These are phyloP conservation scores for Pseudopithomyces maydicus DNA, from an alignment of 2,329 filamentous ascomycete species.

Conservation along the genomic window DNA sequence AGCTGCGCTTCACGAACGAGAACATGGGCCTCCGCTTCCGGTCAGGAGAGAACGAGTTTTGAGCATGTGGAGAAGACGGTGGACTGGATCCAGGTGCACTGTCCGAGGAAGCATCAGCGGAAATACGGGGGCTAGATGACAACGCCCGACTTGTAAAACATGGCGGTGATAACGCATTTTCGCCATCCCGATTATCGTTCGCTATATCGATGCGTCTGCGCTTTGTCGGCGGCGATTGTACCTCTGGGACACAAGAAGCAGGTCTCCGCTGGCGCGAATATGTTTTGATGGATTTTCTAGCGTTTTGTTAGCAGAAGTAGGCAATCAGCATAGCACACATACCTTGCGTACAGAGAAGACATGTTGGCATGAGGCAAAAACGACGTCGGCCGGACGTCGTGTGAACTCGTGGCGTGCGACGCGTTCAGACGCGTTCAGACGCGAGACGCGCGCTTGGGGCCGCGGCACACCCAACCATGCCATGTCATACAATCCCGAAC, in stretches of 20 bases:
- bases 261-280: constrained; percentile 44
- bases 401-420: constrained; percentile 18
- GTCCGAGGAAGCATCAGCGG: constrained; percentile 48
- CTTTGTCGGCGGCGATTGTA: constrained; percentile 41
- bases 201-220: constrained; percentile 41
- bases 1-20: constrained; percentile 48
- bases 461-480: not conserved
- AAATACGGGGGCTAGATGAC: constrained; percentile 38
- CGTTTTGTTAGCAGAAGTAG: constrained; percentile 16
- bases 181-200: constrained; percentile 14
- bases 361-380: constrained; percentile 20
- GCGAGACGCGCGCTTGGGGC: constrained; percentile 5
- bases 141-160: constrained; percentile 13
- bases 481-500: not conserved
- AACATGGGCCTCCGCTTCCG: constrained; percentile 54
- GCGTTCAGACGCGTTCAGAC: constrained; percentile 33
- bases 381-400: constrained; percentile 11
- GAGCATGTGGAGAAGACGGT: constrained; percentile 35
- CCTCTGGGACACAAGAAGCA: constrained; percentile 35
- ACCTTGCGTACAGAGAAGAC: constrained; percentile 32
- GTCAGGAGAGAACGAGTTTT: constrained; percentile 28
- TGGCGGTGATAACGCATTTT: constrained; percentile 9
- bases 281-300: constrained; percentile 38
- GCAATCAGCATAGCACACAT: constrained; percentile 2
- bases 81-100: constrained; percentile 36